phyloP scores from a whole-genome alignment of 2,329 filamentous ascomycete species.

The Chaetomiaceae sp. region DNA sequence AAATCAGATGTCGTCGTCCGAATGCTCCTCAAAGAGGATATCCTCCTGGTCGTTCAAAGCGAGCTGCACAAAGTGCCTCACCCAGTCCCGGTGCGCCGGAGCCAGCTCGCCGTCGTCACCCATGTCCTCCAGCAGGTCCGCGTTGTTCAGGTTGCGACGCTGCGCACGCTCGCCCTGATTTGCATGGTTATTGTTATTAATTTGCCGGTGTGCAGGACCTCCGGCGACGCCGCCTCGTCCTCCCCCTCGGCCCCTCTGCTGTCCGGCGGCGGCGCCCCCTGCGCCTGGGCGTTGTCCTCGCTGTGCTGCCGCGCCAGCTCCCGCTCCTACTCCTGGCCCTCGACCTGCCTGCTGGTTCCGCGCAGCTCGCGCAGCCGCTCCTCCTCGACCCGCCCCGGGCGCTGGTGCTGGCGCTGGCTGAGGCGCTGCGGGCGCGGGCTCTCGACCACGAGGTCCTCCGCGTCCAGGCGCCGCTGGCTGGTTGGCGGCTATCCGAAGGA shows the following conservation, averaged over 20 bases:
- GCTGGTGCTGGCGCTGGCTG: neutral
- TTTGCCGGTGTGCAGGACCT: conserved; percentile 21
- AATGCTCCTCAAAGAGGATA: conserved; percentile 40
- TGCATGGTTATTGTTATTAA: conserved; percentile 19
- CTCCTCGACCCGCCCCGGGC: conserved; percentile 9
- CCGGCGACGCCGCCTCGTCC: conserved; percentile 9
- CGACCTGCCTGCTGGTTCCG: conserved; percentile 16
- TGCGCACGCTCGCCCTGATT: conserved; percentile 20
- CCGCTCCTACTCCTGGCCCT: conserved; percentile 6
- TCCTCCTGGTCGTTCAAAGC: conserved; percentile 51
- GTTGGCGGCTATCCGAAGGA: conserved; percentile 46
- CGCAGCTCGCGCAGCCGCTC: conserved; percentile 8
- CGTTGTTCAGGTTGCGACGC: conserved; percentile 19
- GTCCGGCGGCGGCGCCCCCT: neutral
- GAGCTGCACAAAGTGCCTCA: conserved; percentile 50
- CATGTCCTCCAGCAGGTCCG: neutral
- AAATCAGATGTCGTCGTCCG: conserved; percentile 17
- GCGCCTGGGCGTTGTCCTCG: conserved; percentile 6
- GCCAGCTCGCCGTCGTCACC: conserved; percentile 34
- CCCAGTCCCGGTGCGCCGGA: conserved; percentile 47
- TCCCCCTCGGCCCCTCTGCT: conserved; percentile 11
- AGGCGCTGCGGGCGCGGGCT: conserved; percentile 13
- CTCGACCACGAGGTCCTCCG: conserved; percentile 30
- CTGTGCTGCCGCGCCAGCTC: conserved; percentile 10
- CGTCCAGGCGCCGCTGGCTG: conserved; percentile 27